Percentiles rank a stretch among this genome's conserved stretches.
These are phyloP conservation scores for Cladosporium sphaerospermum DNA, from an alignment of 2,329 filamentous ascomycete genomes.

Conservation along the genomic window DNA sequence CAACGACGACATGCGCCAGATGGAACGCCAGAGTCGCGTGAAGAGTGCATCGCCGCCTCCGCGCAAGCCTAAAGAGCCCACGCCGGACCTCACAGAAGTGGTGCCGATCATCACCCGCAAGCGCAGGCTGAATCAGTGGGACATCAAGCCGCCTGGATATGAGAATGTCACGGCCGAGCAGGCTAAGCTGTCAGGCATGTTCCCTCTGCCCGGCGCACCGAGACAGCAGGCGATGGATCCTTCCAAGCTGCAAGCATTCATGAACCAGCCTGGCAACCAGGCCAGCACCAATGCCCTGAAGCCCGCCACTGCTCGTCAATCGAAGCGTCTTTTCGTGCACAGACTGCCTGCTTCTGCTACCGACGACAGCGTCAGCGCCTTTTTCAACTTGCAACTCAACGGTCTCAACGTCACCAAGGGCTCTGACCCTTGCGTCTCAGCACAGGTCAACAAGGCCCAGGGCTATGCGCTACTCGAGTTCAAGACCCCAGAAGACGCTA, in stretches of 20 bases:
- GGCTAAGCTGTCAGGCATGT: constrained; percentile 98
- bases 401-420: constrained; percentile 86
- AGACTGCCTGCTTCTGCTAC: constrained; percentile 69
- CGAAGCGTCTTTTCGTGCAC: constrained; percentile 83
- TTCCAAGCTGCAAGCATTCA: constrained; percentile 86
- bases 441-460: constrained; percentile 71
- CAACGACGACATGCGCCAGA: constrained; percentile 31
- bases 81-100: constrained; percentile 85
- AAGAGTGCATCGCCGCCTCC: constrained; percentile 74
- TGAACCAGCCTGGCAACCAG: constrained; percentile 75
- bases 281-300: constrained; percentile 73
- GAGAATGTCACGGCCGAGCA: constrained; percentile 98
- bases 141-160: constrained; percentile 97
- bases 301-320: constrained; percentile 86
- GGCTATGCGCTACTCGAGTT: constrained; percentile 88
- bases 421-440: constrained; percentile 76
- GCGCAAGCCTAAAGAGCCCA: constrained; percentile 87
- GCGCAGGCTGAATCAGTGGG: constrained; percentile 95
- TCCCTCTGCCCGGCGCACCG: constrained; percentile 90
- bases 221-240: constrained; percentile 94
- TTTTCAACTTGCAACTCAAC: constrained; percentile 96
- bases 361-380: constrained; percentile 69
- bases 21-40: constrained; percentile 41
- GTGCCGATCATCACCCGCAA: constrained; percentile 78
- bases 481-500: constrained; percentile 78